Evolutionary conservation across 345 rosid genomes (phyloP).

Genomic region (Corymbia maculata): DNA sequence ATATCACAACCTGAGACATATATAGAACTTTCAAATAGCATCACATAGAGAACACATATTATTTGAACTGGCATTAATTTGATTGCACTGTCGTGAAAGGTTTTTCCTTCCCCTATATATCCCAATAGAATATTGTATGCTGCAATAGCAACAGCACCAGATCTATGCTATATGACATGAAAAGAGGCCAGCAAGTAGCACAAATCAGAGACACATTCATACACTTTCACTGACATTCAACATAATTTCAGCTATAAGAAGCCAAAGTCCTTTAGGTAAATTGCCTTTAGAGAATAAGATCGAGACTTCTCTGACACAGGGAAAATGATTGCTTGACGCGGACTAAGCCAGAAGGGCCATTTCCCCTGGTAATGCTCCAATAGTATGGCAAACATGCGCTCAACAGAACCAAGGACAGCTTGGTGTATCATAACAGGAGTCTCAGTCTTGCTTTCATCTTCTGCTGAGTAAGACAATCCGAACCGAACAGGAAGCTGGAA

Average conservation of each 20-base stretch:
- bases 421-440: constrained; percentile 92
- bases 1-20: background rate
- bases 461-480: constrained; percentile 67
- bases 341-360: constrained; percentile 99
- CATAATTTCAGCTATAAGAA: too few relatives aligned
- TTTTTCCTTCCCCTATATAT: background rate
- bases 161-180: background rate
- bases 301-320: constrained; percentile 88
- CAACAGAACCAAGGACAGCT: constrained; percentile 90
- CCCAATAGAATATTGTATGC: background rate
- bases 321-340: constrained; percentile 93
- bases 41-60: background rate
- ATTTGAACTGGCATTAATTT: background rate
- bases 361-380: constrained; percentile 94
- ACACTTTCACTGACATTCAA: background rate
- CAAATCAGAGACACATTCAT: background rate
- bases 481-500: constrained; percentile 83
- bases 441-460: constrained; percentile 71
- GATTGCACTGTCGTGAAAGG: accelerated
- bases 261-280: background rate
- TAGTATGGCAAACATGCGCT: constrained; percentile 86
- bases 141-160: background rate
- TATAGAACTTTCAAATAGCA: too few relatives aligned
- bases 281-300: constrained; percentile 57
- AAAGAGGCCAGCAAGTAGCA: background rate